A percentile compares a stretch with the other conserved stretches of the same genome.
These are phyloP conservation scores for Lindgomyces ingoldianus DNA, from an alignment of 495 filamentous ascomycete species.

Conservation along the genomic window DNA sequence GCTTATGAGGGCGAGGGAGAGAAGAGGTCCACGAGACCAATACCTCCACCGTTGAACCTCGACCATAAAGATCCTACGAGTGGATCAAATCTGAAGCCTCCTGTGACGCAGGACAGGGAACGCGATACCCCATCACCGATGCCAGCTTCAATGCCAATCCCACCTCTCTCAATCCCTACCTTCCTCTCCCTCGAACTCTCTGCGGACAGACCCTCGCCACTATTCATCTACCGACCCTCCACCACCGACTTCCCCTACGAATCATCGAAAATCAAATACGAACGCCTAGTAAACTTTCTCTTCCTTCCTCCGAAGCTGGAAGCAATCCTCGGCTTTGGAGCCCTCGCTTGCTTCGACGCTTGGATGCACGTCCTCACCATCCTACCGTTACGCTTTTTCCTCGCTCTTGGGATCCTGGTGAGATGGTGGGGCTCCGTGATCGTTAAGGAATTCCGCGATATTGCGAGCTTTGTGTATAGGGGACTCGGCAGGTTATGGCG, in stretches of 20 bases:
- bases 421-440: slow-evolving; percentile 70
- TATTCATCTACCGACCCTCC: slow-evolving; percentile 79
- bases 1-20: slow-evolving; percentile 13
- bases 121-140: slow-evolving; percentile 59
- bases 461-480: slow-evolving; percentile 70
- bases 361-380: slow-evolving; percentile 98
- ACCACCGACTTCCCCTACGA: slow-evolving; percentile 85
- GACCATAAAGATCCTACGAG: slow-evolving; percentile 38
- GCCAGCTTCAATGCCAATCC: slow-evolving; percentile 71
- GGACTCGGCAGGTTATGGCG: slow-evolving; percentile 78
- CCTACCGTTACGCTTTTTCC: slow-evolving; percentile 83
- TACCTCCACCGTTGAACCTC: slow-evolving; percentile 45
- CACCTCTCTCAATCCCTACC: slow-evolving; percentile 82
- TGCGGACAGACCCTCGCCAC: slow-evolving; percentile 74
- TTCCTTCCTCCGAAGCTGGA: slow-evolving; percentile 81
- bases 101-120: slow-evolving; percentile 6
- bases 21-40: slow-evolving; percentile 9
- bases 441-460: slow-evolving; percentile 63
- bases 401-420: slow-evolving; percentile 72
- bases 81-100: slow-evolving; percentile 20
- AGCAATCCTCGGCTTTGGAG: slow-evolving; percentile 80
- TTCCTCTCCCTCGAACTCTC: slow-evolving; percentile 87
- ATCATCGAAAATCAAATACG: slow-evolving; percentile 92
- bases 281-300: slow-evolving; percentile 88
- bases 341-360: slow-evolving; percentile 88